Evolutionary conservation across 371 early-diverging fungal species (phyloP), one percentile per base, ranked within the genome.

Genomic region (Mucor indicus): DNA sequence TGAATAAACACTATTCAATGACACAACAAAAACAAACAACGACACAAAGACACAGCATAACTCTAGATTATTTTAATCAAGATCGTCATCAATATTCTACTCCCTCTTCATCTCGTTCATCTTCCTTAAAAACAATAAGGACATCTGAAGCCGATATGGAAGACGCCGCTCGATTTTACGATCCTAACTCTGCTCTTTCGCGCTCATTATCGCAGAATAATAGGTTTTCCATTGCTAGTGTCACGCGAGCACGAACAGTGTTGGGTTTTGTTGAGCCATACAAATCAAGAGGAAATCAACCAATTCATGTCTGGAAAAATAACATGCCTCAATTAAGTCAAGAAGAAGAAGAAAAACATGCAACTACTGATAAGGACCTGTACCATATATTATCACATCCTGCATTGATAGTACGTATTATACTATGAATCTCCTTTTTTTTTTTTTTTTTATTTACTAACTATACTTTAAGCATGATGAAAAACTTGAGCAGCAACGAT

Each of bases 211-310:
- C 38, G 8, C 35, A 38, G 42, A 36, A 37, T 43, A 50, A 45
- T 29, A 38, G 50, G 22, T 29, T 49, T 22, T 49, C 55, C 15
- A 39, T 38, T 27, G 50, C 50, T 17, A 44, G 29, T 32, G 46
- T 53, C 17, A 45, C 57, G 30, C 38, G 57, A 46, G 57, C 57
- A 35, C 50, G 57, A 15, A 56, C 57, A 30, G 57, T 46, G 31
- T 32, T 56, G 30, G 50, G 57, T 13, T 36, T 56, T 15, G 57
- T 45, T 23, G 39, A 50, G 7, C 33, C 37, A 24, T n/a, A n/a
- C n/a, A 50, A 45, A 40, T 32, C 40, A 35, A 50, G 27, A 31
- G 57, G 50, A 29, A 50, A 22, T 25, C 50, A 45, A 50, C 50
- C 57, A n/a, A 45, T 56, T 23, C 40, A 50, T 45, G 50, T 50